Evolutionary conservation across 2,329 filamentous ascomycete genomes (phyloP), one percentile per base, ranked within the genome.

Genomic region (Hymenoscyphus linearis): DNA sequence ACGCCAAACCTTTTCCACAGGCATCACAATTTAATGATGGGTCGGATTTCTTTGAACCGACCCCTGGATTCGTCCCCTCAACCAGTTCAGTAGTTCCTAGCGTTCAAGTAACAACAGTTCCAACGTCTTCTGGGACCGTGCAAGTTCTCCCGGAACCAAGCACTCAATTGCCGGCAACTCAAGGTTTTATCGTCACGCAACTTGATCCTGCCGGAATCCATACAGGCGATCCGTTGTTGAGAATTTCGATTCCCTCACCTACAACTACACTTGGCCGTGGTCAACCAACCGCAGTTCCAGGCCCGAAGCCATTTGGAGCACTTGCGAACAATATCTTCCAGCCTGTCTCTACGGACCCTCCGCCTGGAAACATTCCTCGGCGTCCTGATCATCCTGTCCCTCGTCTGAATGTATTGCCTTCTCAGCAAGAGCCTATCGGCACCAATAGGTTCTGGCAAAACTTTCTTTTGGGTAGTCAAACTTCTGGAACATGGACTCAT

Each of bases 401-500:
- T 47, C 79, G 82, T 14, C 72, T 77, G 25, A 83, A 83, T 5
- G 77, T 88, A 12, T 52, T 67, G 10, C 55, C 61, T 22, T 50
- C 44, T 22, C 68, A 74, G 50, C 60, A 60, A 44, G 72, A 73
- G 0, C 84, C 87, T 3, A 76, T 90, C 53, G 79, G 84, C 56
- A 93, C 90, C 26, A 93, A 93, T 78, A 93, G 90, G 70, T 93
- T 92, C 73, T 91, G 90, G 68, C 81, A 87, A 67, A 95, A 95
- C 69, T 85, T 95, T 65, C 91, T 91, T 73, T 79, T 97, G 0
- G 88, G 86, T 4, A 81, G 80, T 52, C 91, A 96, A 73, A 83
- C 79, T 4, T 82, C 82, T 6, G 82, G 87, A 0, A 80, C 86
- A 0, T 96, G 88, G 75, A 87, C 89, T 0, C 87, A 92, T 70